Evolutionary conservation across 73 alveolate species (phyloP).

Genomic region (Paramecium sexaurelia): DNA sequence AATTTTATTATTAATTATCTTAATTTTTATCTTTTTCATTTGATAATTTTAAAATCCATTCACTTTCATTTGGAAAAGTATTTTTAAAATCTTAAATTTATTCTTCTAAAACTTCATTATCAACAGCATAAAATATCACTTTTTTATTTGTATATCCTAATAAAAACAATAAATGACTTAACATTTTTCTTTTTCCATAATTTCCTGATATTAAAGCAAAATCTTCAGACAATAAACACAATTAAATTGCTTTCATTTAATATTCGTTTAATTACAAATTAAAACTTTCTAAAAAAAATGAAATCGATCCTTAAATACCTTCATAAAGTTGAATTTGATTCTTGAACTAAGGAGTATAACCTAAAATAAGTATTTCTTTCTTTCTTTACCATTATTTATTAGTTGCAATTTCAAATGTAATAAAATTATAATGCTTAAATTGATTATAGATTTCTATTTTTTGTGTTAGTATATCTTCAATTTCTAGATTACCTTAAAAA

Average conservation of each 20-base stretch:
- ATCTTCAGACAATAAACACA: background rate
- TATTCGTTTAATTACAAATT: background rate
- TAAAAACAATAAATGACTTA: background rate
- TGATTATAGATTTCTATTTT: background rate
- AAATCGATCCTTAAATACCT: background rate
- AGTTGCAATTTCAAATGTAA: background rate
- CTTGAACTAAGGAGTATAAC: background rate
- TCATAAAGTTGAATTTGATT: background rate
- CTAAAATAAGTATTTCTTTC: background rate
- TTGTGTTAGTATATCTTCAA: background rate
- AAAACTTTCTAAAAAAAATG: background rate
- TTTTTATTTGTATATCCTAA: background rate
- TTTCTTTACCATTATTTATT: background rate
- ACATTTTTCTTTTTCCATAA: background rate
- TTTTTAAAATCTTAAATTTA: background rate
- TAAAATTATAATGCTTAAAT: background rate
- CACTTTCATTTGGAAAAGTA: background rate
- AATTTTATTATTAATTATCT: background rate
- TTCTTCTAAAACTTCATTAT: background rate
- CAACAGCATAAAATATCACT: background rate
- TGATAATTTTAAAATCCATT: background rate
- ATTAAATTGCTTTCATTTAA: background rate
- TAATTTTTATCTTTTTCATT: background rate
- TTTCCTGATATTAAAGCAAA: background rate
- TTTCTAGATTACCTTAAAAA: background rate